Conservation (phyloP, 345 rosid genomes). For the Aurinia saxatilis region DNA sequence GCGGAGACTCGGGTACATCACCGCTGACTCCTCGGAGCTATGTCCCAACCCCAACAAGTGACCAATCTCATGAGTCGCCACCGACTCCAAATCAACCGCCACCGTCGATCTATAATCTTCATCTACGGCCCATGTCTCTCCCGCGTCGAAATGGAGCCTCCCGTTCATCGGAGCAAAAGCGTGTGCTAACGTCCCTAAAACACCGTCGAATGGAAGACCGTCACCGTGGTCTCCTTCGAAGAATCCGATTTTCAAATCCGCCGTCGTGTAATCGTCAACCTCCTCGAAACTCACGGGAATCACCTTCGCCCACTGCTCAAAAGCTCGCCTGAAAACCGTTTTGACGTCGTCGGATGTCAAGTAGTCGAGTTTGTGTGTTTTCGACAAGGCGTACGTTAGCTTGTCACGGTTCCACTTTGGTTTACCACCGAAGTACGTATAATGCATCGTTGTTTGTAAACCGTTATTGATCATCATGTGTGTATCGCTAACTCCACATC, state of each 20-base stretch:
- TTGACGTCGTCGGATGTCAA: slow-evolving; percentile 34
- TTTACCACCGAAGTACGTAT: slow-evolving; percentile 56
- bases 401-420: slow-evolving; percentile 55
- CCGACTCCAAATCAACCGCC: slow-evolving; percentile 89
- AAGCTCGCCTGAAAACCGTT: slow-evolving; percentile 49
- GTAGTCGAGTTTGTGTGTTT: slow-evolving; percentile 46
- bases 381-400: slow-evolving; percentile 65
- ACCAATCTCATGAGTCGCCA: slow-evolving; percentile 94
- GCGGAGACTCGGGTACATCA: slow-evolving; percentile 86
- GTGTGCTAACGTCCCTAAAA: slow-evolving; percentile 73
- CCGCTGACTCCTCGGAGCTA: slow-evolving; percentile 65
- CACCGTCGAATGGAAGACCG: slow-evolving; percentile 86
- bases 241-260: slow-evolving; percentile 69
- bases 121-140: slow-evolving; percentile 71
- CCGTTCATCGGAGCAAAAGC: slow-evolving; percentile 90
- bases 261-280: slow-evolving; percentile 31
- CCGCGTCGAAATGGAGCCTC: slow-evolving; percentile 69
- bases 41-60: slow-evolving; percentile 84
- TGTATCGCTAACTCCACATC: slow-evolving; percentile 70
- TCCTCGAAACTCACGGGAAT: slow-evolving; percentile 67
- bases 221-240: slow-evolving; percentile 68
- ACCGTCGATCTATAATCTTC: slow-evolving; percentile 40
- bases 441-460: slow-evolving; percentile 40
- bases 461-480: slow-evolving; percentile 3
- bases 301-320: slow-evolving; percentile 65